Conservation (phyloP, 2,329 filamentous ascomycete species). For the Aspergillus novofumigatus region DNA sequence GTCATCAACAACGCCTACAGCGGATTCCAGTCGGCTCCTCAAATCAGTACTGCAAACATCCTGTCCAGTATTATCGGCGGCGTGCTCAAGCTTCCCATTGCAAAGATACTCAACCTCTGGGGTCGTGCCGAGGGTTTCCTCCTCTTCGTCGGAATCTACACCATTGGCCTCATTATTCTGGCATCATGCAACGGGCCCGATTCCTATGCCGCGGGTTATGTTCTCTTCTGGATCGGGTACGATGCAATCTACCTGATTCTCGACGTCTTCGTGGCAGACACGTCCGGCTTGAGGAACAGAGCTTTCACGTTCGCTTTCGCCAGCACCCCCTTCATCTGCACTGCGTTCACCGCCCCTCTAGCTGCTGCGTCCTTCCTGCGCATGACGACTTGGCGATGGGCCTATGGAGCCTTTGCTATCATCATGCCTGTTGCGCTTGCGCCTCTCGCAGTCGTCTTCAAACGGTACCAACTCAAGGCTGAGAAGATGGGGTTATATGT, state of each 20-base stretch:
- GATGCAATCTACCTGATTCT: slow-evolving; percentile 54
- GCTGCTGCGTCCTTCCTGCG: slow-evolving; percentile 49
- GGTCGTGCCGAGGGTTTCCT: slow-evolving; percentile 58
- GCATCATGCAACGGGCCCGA: slow-evolving; percentile 58
- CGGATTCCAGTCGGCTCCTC: slow-evolving; percentile 49
- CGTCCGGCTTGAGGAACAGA: slow-evolving; percentile 56
- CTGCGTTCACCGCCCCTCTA: slow-evolving; percentile 52
- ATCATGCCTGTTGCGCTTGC: slow-evolving; percentile 53
- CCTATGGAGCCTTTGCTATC: slow-evolving; percentile 58
- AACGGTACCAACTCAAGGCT: slow-evolving; percentile 56
- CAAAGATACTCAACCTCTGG: slow-evolving; percentile 61
- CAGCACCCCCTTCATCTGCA: slow-evolving; percentile 59
- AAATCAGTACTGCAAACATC: slow-evolving; percentile 49
- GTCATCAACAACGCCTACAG: slow-evolving; percentile 50
- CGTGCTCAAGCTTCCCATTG: slow-evolving; percentile 57
- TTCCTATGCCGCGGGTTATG: slow-evolving; percentile 60
- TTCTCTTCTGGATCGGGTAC: slow-evolving; percentile 58
- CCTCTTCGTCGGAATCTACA: slow-evolving; percentile 46
- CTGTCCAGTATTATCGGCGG: slow-evolving; percentile 55
- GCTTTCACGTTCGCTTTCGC: slow-evolving; percentile 58
- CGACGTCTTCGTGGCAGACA: slow-evolving; percentile 60
- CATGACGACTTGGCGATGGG: slow-evolving; percentile 58
- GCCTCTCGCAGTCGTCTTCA: slow-evolving; percentile 54
- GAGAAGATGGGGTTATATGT: slow-evolving; percentile 50
- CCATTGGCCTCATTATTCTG: slow-evolving; percentile 56